Conservation (phyloP, 2,329 filamentous ascomycete species). For the Fusarium sp. region DNA sequence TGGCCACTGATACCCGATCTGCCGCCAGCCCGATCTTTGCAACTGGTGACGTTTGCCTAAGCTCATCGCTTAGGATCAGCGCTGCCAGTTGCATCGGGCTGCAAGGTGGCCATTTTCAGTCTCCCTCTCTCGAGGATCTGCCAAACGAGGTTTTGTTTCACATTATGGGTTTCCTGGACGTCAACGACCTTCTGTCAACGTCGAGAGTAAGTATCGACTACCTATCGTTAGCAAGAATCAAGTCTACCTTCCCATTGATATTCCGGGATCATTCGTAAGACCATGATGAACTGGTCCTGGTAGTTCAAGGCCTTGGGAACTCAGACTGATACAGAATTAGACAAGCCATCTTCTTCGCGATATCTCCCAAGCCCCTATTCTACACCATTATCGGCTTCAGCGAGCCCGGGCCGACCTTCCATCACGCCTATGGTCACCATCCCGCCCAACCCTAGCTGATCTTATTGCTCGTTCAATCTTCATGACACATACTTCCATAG, state of each 20-base stretch:
- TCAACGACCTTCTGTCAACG: constrained; percentile 66
- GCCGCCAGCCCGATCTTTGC: constrained; percentile 22
- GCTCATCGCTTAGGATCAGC: neutral
- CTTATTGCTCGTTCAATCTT: constrained; percentile 75
- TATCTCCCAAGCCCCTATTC: constrained; percentile 73
- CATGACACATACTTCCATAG: constrained; percentile 73
- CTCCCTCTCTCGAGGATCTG: constrained; percentile 55
- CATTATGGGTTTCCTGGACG: constrained; percentile 68
- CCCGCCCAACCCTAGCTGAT: constrained; percentile 70
- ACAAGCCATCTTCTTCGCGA: constrained; percentile 71
- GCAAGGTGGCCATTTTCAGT: neutral
- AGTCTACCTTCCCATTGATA: neutral
- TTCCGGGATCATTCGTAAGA: neutral
- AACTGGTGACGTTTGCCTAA: neutral
- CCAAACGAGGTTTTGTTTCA: constrained; percentile 70
- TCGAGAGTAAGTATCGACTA: constrained; percentile 63
- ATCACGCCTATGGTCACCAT: constrained; percentile 67
- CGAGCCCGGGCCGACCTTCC: constrained; percentile 66
- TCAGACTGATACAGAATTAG: constrained; percentile 54
- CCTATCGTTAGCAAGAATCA: constrained; percentile 7
- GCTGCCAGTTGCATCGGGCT: neutral
- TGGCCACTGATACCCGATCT: constrained; percentile 50
- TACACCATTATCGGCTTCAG: constrained; percentile 73
- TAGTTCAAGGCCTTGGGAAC: constrained; percentile 6
- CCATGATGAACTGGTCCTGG: neutral